Base-by-base conservation (phyloP, 306 rosid genomes). In the Cicer judaicum region DNA sequence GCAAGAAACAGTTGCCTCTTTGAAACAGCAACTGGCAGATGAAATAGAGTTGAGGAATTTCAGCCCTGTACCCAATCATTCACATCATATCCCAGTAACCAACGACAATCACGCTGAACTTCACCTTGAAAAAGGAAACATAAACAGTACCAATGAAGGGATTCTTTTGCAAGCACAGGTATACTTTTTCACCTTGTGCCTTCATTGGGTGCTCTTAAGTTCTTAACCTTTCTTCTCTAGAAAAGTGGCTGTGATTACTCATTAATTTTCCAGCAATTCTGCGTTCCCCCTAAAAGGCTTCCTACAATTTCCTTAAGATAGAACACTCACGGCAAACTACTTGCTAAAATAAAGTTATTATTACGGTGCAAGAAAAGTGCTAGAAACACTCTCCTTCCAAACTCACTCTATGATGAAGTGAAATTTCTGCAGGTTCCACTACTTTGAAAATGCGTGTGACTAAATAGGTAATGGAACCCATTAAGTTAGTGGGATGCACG, bases 11-110 rank as follows among this genome's bases (percentile, higher is more conserved):
- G 74, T 94, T 50, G 80, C 87, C 68, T 85, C 92, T 80, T 79
- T 94, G 85, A 86, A 85, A 80, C 92, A 87, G 86, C 95, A 94
- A 88, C 93, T 90, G 76, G 82, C 87, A 16, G 95, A 90, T 84
- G 89, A 86, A 64, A 46, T 83, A 57, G 95, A 88, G 73, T 75
- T 77, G 18, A 84, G 70, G 74, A 85, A 82, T 79, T 80, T 70
- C 64, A 85, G 71, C 64, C 83, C 89, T 21, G 66, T 66, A 21
- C 80, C 78, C 73, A 63, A 76, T 75, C 80, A 78, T 71, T 76
- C 80, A 44, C 86, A 82, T 18, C 54, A 74, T 73, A 75, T 53
- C 61, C 76, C 73, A 41, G 81, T 50, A 73, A 16, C 85, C 64
- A 79, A 82, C 61, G 82, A 68, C 68, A 75, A 46, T 56, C 54